phyloP scores from a whole-genome alignment of 805 yeast species.

The Starmerella apicola region DNA sequence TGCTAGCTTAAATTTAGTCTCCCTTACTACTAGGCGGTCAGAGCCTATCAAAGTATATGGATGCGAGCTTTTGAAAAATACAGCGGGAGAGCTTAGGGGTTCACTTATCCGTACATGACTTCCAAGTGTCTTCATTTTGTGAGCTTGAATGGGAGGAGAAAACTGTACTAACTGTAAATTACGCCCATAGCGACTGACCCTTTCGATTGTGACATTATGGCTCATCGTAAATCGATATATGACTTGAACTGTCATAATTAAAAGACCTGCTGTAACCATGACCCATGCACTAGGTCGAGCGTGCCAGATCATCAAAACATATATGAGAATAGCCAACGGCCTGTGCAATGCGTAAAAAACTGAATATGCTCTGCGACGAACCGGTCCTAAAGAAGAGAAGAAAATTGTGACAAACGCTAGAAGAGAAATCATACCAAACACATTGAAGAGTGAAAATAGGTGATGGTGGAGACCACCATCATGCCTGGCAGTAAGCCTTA shows the following conservation, averaged over 20 bases:
- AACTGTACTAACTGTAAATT: conserved; percentile 35
- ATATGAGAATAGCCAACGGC: conserved; percentile 52
- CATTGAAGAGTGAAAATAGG: conserved; percentile 30
- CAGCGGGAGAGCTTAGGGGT: conserved; percentile 22
- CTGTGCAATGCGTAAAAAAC: conserved; percentile 65
- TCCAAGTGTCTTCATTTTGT: conserved; percentile 32
- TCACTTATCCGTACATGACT: conserved; percentile 33
- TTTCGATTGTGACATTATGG: conserved; percentile 13
- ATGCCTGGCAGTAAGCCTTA: conserved; percentile 7
- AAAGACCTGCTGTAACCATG: conserved; percentile 42
- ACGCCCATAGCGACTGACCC: conserved; percentile 31
- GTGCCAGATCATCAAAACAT: conserved; percentile 59
- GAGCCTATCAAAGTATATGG: conserved; percentile 38
- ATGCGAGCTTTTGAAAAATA: conserved; percentile 34
- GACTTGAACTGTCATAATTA: conserved; percentile 46
- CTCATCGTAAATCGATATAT: conserved; percentile 34
- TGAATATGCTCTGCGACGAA: conserved; percentile 53
- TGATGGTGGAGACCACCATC: conserved; percentile 10
- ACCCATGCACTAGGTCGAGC: conserved; percentile 61
- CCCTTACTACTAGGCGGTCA: conserved; percentile 31
- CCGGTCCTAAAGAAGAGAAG: conserved; percentile 50
- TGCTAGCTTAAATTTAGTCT: conserved; percentile 26
- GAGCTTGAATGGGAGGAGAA: conserved; percentile 25
- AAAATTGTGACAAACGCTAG: conserved; percentile 40
- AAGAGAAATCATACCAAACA: conserved; percentile 55